Evolutionary conservation across 2,329 filamentous ascomycete species (phyloP).

Genomic region (Ophiostoma pallidulum): DNA sequence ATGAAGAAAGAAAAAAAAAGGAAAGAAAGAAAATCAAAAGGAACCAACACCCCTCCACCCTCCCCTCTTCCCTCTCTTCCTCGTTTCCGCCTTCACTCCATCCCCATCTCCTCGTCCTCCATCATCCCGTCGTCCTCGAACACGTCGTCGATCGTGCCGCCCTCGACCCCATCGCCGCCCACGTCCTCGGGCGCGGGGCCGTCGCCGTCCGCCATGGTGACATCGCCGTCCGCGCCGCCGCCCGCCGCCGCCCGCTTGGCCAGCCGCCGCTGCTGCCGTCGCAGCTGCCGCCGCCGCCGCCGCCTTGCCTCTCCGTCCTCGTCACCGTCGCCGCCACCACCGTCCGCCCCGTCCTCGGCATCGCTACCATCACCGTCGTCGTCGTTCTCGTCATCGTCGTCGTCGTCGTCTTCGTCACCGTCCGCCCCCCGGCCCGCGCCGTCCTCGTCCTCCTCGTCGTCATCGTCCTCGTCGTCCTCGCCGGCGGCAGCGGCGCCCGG

Average conservation of each 20-base stretch:
- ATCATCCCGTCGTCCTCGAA: conserved; percentile 27
- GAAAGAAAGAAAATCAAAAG: too few relatives aligned
- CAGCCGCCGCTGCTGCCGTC: too few relatives aligned
- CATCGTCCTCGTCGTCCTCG: conserved; percentile 32
- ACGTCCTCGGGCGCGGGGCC: conserved; percentile 43
- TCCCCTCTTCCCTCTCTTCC: not conserved
- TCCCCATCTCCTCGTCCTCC: conserved; percentile 29
- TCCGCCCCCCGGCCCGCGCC: conserved; percentile 36
- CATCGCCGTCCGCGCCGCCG: conserved; percentile 21
- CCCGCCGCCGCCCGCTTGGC: too few relatives aligned
- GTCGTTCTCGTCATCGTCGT: conserved; percentile 36
- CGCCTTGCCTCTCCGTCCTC: not conserved
- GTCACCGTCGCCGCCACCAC: not conserved
- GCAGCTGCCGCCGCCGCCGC: too few relatives aligned
- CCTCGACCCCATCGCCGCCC: conserved; percentile 45
- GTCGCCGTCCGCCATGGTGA: conserved; percentile 33
- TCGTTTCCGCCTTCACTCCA: conserved; percentile 22
- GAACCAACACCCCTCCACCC: not conserved
- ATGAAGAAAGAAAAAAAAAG: too few relatives aligned
- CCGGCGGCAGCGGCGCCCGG: conserved; percentile 28
- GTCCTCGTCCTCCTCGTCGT: conserved; percentile 32
- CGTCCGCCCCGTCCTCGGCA: conserved; percentile 8
- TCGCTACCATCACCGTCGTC: conserved; percentile 14
- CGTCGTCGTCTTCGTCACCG: conserved; percentile 28
- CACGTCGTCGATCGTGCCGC: conserved; percentile 41